phyloP scores from a whole-genome alignment of 768 basidiomycete genomes.

The Hirschioporus abietinus region DNA sequence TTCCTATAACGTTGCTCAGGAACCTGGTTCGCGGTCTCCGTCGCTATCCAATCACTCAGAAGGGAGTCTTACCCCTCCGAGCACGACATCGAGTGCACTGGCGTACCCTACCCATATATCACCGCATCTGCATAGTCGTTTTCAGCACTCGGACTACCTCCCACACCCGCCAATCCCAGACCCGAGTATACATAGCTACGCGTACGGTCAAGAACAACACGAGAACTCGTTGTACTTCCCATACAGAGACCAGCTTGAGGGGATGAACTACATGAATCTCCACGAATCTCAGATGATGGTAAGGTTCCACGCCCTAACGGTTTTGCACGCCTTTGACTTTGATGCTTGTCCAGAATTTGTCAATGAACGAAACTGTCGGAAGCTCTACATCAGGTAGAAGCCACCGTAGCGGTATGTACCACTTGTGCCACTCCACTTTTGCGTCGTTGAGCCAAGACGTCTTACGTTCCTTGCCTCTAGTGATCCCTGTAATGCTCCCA shows the following conservation, averaged over 20 bases:
- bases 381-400: background rate
- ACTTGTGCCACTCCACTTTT: background rate
- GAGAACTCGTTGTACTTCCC: background rate
- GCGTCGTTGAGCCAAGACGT: background rate
- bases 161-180: background rate
- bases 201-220: background rate
- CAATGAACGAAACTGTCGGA: background rate
- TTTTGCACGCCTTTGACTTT: background rate
- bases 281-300: background rate
- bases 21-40: background rate
- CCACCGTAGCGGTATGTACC: background rate
- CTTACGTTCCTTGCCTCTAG: background rate
- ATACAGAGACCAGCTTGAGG: background rate
- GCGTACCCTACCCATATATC: background rate
- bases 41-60: background rate
- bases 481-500: background rate
- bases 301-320: background rate
- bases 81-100: background rate
- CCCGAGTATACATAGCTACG: background rate
- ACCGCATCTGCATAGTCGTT: background rate
- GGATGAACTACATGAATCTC: background rate
- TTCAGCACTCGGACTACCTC: background rate
- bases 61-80: background rate
- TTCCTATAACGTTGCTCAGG: background rate
- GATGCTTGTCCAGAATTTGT: background rate